A percentile compares a stretch with the other conserved stretches of the same genome.
Evolutionary conservation across 2,329 filamentous ascomycete genomes (phyloP).

Genomic region (Cladophialophora bantiana): DNA sequence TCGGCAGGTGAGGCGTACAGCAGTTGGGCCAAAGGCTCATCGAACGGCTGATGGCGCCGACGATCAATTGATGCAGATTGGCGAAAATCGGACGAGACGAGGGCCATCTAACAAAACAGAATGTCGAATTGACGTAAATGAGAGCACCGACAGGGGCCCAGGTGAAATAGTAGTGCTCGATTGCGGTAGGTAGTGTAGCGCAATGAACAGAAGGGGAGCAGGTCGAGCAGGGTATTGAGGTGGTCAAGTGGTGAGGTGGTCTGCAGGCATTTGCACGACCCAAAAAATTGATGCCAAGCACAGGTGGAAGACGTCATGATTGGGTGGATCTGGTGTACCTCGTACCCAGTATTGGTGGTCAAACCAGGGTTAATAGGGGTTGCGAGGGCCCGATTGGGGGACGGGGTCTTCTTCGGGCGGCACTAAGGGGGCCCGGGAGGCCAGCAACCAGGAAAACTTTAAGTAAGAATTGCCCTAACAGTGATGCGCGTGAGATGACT

Average conservation of each 20-base stretch:
- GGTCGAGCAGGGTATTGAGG: not conserved
- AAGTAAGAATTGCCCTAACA: not conserved
- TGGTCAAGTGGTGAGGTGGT: not conserved
- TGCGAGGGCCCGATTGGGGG: not conserved
- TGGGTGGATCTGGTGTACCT: not conserved
- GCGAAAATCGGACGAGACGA: not conserved
- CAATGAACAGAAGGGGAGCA: not conserved
- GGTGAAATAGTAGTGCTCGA: not conserved
- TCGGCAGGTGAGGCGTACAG: not conserved
- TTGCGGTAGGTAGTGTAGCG: not conserved
- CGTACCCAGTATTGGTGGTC: too few relatives aligned
- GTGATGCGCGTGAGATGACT: not conserved
- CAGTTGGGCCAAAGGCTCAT: not conserved
- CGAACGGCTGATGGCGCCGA: not conserved
- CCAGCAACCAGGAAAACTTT: not conserved
- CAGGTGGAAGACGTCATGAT: not conserved
- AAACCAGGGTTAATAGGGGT: not conserved
- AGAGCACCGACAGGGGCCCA: not conserved
- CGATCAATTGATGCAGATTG: not conserved
- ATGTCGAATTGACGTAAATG: not conserved
- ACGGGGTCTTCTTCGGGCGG: too few relatives aligned
- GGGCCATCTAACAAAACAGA: conserved; percentile 1
- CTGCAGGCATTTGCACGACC: not conserved
- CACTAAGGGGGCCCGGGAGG: not conserved
- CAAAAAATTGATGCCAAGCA: not conserved